A percentile compares a stretch with the other conserved stretches of the same genome.
phyloP scores from a whole-genome alignment of 129 eudicot genomes.

The Artemisia annua region DNA sequence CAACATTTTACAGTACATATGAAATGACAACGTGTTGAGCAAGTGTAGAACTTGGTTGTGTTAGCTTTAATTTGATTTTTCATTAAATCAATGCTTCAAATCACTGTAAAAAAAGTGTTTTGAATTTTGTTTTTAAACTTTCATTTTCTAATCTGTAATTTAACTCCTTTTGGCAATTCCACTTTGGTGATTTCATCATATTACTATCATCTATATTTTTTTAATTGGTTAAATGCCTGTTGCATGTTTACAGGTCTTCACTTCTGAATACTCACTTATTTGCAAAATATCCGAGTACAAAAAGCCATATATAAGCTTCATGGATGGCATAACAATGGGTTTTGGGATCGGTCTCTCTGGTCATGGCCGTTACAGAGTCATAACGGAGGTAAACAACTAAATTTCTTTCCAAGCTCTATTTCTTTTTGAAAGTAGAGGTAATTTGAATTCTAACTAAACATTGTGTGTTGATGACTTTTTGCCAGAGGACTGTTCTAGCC shows the following conservation, averaged over 20 bases:
- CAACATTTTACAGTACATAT: not conserved
- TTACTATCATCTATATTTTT: not conserved
- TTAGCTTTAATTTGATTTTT: not conserved
- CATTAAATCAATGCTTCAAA: not conserved
- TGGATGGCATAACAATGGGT: constrained; percentile 99
- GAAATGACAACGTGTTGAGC: not conserved
- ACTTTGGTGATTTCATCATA: not conserved
- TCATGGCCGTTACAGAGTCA: constrained; percentile 79
- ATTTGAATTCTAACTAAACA: not conserved
- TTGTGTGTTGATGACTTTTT: constrained; percentile 11
- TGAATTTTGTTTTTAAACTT: not conserved
- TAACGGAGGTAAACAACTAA: constrained; percentile 84
- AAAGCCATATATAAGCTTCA: constrained; percentile 80
- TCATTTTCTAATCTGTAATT: not conserved
- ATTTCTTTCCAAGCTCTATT: not conserved
- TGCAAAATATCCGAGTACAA: constrained; percentile 79
- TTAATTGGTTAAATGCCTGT: not conserved
- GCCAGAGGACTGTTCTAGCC: constrained; percentile 82
- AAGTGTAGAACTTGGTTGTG: not conserved
- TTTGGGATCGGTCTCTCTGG: constrained; percentile 97
- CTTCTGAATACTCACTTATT: constrained; percentile 82
- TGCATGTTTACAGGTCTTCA: constrained; percentile 57
- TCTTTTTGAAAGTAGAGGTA: not conserved
- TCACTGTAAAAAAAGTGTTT: not conserved
- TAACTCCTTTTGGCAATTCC: not conserved